Percentiles rank a stretch among this genome's conserved stretches.
phyloP scores from a whole-genome alignment of 495 filamentous ascomycete species.

The Hypoxylon rickii region DNA sequence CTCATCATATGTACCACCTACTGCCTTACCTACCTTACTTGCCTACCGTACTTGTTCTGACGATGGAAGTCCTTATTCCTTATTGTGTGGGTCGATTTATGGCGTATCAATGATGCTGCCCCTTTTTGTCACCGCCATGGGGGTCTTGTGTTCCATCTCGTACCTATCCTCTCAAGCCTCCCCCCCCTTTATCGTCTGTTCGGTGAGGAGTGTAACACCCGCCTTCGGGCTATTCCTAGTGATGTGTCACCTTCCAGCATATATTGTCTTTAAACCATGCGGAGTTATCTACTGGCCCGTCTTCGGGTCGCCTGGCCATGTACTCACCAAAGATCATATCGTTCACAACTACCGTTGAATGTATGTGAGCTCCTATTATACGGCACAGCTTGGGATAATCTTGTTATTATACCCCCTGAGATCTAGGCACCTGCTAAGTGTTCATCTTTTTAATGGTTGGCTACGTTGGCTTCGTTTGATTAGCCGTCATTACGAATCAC shows the following conservation, averaged over 20 bases:
- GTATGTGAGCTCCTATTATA: constrained; percentile 4
- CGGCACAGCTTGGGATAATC: constrained; percentile 4
- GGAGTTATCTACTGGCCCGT: constrained; percentile 3
- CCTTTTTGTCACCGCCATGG: too few relatives aligned
- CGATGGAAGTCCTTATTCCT: constrained; percentile 1
- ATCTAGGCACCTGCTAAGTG: constrained; percentile 5
- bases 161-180: neutral
- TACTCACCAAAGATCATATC: neutral
- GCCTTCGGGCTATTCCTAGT: neutral
- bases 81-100: constrained; percentile 13
- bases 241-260: neutral
- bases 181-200: constrained; percentile 4
- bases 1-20: constrained; percentile 20
- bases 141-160: too few relatives aligned
- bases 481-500: constrained; percentile 13
- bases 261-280: constrained; percentile 2
- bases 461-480: constrained; percentile 13
- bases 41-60: neutral
- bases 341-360: constrained; percentile 1
- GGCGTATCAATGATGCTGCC: constrained; percentile 20
- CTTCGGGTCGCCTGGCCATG: neutral
- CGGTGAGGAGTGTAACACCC: constrained; percentile 14
- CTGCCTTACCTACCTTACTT: too few relatives aligned
- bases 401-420: constrained; percentile 8
- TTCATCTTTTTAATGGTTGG: constrained; percentile 12